Percentiles rank a stretch among this genome's conserved stretches.
Evolutionary conservation across 257 asterid genomes (phyloP).

Genomic region (Plectranthus barbatus): DNA sequence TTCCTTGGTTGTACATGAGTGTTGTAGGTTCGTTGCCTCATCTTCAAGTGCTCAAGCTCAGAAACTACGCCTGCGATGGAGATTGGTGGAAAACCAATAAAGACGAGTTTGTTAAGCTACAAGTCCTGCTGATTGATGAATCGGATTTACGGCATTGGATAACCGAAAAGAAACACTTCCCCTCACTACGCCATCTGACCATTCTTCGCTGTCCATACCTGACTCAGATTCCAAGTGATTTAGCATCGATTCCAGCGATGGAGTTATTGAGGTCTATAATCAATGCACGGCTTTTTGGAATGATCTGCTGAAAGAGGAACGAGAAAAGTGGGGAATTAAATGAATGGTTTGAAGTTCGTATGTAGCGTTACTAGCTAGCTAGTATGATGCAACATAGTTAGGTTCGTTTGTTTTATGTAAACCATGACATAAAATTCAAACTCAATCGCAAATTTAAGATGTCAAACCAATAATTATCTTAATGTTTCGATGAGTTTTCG

Average conservation of each 20-base stretch:
- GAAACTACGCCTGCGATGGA: background rate
- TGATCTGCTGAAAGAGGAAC: background rate
- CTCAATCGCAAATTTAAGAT: too few relatives aligned
- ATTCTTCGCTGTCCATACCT: background rate
- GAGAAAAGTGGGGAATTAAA: background rate
- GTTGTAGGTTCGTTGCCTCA: constrained; percentile 5
- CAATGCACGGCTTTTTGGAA: background rate
- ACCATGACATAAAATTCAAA: too few relatives aligned
- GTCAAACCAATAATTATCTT: too few relatives aligned
- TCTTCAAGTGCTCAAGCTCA: constrained; percentile 7
- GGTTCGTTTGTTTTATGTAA: too few relatives aligned
- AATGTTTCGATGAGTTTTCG: too few relatives aligned
- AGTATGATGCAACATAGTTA: too few relatives aligned
- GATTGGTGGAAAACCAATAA: background rate
- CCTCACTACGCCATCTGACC: background rate
- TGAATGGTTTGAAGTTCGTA: background rate
- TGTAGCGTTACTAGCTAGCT: background rate
- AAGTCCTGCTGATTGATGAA: background rate
- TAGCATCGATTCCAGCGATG: background rate
- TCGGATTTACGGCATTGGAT: background rate
- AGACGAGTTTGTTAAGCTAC: background rate
- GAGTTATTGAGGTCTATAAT: background rate
- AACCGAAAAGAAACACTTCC: background rate
- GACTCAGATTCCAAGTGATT: background rate
- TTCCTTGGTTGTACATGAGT: background rate